Base-by-base conservation (phyloP, 2,329 filamentous ascomycete species). In the Xylariaceae sp. region DNA sequence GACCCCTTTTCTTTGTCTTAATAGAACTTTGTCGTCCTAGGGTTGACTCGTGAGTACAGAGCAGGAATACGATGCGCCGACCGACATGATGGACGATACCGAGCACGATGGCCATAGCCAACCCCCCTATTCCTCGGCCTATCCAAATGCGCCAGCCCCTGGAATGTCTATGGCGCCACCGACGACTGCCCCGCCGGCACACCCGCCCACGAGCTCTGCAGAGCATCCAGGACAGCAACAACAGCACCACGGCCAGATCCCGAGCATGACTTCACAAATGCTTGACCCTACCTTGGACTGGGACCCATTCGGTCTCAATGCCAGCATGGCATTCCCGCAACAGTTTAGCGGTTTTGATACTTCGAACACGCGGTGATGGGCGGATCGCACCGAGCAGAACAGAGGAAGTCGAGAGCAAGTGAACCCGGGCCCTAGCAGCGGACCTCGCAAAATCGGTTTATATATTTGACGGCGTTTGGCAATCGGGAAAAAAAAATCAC, bases 51-150 rank as follows among this genome's bases (percentile, higher is more conserved):
- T 84, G 73, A 76, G 66, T 80, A 78, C 77, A 97, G 93, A 97
- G 77, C 91, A 96, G 80, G 93, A 97, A 77, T 97, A 97, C 75
- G 92, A 97, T 70, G 88, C 90, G 50, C 89, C 90, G 74, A 83
- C 83, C 70, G 90, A 93, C 65, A 89, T 96, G 80, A 84, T 95
- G 70, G 92, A 97, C 65, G 89, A 95, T 55, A 76, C 85, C 60
- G 86, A 89, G 63, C 82, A 85, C 59, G 86, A 90, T 55, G 83
- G 84, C 11, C 81, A 87, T 50, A 85, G 84, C 40, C 81, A 85
- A 42, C 83, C 83, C 13, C 81, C 86, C 9, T 93, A 89, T 63
- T 75, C 82, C 12, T 75, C 77, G 54, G 73, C 75, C 52, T 78
- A 81, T 66, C 81, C 83, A 56, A 60, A 60, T 31, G 44, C 65